A percentile compares a stretch with the other conserved stretches of the same genome.
Evolutionary conservation across 2,329 filamentous ascomycete species (phyloP).

Genomic region (Monosporascus sp.): DNA sequence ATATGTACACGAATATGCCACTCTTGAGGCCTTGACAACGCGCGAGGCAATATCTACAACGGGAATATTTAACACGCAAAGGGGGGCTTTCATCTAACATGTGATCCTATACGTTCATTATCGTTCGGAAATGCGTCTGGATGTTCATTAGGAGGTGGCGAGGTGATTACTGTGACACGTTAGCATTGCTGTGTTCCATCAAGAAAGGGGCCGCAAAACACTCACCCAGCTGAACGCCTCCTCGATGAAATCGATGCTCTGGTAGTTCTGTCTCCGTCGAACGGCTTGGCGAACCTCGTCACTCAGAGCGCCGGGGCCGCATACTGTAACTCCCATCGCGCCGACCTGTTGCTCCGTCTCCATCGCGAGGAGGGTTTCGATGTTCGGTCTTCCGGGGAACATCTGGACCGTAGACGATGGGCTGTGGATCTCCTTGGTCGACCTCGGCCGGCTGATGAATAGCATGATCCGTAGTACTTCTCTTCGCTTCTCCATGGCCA

Average conservation of each 20-base stretch:
- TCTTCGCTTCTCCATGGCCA: conserved; percentile 68
- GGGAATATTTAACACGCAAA: no score
- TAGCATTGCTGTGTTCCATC: not conserved
- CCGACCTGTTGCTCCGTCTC: conserved; percentile 73
- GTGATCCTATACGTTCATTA: no score
- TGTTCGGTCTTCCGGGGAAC: conserved; percentile 75
- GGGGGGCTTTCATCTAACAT: no score
- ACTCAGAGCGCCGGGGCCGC: conserved; percentile 67
- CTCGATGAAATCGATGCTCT: conserved; percentile 72
- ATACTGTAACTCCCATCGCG: conserved; percentile 69
- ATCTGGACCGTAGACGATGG: conserved; percentile 75
- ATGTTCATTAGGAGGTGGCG: not conserved
- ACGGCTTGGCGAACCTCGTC: conserved; percentile 70
- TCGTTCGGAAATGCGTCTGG: not conserved
- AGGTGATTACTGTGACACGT: not conserved
- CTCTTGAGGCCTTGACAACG: no score
- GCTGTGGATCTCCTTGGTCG: conserved; percentile 76
- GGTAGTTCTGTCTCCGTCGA: conserved; percentile 57
- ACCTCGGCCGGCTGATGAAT: conserved; percentile 70
- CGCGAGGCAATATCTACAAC: no score
- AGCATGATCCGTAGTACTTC: conserved; percentile 73
- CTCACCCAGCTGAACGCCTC: conserved; percentile 55
- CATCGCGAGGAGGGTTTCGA: conserved; percentile 64
- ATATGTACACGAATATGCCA: no score
- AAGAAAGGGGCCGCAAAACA: not conserved